Conservation (phyloP, 2,329 filamentous ascomycete genomes). For the Colletotrichum godetiae region DNA sequence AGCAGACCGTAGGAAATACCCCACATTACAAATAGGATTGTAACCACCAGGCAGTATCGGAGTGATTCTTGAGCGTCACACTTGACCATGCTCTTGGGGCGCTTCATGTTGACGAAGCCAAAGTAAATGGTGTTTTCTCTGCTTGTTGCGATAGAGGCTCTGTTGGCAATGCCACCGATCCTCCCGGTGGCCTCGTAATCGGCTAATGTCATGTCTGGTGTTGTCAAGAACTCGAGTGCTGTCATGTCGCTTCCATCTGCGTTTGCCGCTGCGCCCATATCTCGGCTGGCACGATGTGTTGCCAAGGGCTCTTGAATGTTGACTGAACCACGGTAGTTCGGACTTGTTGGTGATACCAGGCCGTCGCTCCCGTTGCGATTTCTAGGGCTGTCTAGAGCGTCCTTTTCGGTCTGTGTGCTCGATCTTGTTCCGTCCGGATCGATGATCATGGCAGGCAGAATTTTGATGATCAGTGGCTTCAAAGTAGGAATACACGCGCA, state of each 20-base stretch:
- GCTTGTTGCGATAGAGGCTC: constrained; percentile 49
- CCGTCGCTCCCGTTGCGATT: constrained; percentile 36
- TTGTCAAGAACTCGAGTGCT: constrained; percentile 60
- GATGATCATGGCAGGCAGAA: constrained; percentile 67
- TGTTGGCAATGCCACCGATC: constrained; percentile 42
- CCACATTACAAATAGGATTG: constrained; percentile 88
- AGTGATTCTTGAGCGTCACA: constrained; percentile 73
- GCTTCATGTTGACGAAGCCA: constrained; percentile 79
- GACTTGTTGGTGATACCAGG: constrained; percentile 22
- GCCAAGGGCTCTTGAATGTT: constrained; percentile 22
- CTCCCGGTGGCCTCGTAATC: constrained; percentile 31
- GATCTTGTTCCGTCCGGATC: constrained; percentile 59
- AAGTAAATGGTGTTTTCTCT: constrained; percentile 70
- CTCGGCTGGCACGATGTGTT: constrained; percentile 17
- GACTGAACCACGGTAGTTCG: constrained; percentile 19
- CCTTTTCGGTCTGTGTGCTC: constrained; percentile 44
- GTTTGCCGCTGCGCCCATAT: constrained; percentile 9
- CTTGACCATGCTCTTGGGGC: constrained; percentile 77
- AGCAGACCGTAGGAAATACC: constrained; percentile 90
- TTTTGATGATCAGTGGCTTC: constrained; percentile 82
- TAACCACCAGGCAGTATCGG: constrained; percentile 80
- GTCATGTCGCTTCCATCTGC: constrained; percentile 41
- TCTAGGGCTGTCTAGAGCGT: constrained; percentile 36
- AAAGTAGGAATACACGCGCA: constrained; percentile 93
- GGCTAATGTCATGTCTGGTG: constrained; percentile 43